A percentile compares a stretch with the other conserved stretches of the same genome.
Conservation (phyloP, 1,139 yeast genomes). For the Komagataea norvegica region DNA sequence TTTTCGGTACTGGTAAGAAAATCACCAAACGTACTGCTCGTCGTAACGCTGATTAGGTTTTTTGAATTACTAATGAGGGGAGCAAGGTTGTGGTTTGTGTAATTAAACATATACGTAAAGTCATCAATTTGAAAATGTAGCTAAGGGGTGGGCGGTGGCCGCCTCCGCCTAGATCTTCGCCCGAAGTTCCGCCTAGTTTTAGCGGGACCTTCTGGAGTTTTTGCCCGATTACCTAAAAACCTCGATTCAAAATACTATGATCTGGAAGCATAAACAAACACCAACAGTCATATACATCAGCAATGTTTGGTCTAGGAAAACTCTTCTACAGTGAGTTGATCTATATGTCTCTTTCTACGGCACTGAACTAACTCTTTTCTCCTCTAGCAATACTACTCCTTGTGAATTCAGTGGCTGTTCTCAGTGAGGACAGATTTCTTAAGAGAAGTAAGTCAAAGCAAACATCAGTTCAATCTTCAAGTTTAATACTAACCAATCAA, state of each 20-base stretch:
- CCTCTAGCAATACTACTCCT: conserved; percentile 59
- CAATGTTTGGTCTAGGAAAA: conserved; percentile 69
- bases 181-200: not conserved
- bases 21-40: conserved; percentile 87
- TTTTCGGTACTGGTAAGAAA: conserved; percentile 96
- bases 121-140: conserved; percentile 4
- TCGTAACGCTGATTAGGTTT: conserved; percentile 40
- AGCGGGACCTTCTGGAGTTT: too few relatives aligned
- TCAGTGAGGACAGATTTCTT: conserved; percentile 78
- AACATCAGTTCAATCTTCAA: not conserved
- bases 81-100: conserved; percentile 8
- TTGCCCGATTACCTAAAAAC: too few relatives aligned
- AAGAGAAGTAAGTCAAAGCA: conserved; percentile 50
- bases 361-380: conserved; percentile 16
- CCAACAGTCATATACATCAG: not conserved
- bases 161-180: not conserved
- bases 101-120: conserved; percentile 11
- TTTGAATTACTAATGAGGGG: conserved; percentile 7
- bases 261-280: not conserved
- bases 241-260: too few relatives aligned
- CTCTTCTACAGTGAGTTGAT: conserved; percentile 49
- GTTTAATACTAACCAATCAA: conserved; percentile 12
- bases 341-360: not conserved
- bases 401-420: conserved; percentile 72
- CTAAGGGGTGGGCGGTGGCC: not conserved